phyloP scores from a whole-genome alignment of 176 grass and related monocot species.

The Saccharum officinarum region DNA sequence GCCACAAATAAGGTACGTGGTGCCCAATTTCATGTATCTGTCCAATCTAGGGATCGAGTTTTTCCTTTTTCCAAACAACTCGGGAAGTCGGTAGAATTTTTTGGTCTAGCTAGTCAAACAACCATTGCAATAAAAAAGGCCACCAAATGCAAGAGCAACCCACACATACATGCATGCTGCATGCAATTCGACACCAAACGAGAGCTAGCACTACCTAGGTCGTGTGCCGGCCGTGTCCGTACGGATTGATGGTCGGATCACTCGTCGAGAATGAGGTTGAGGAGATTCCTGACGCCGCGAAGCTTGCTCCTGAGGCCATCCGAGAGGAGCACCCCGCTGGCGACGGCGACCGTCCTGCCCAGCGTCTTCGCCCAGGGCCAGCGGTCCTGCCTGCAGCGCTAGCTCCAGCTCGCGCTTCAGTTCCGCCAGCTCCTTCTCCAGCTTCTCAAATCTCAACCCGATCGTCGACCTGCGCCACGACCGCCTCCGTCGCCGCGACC shows the following conservation, averaged over 20 bases:
- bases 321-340: background rate
- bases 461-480: background rate
- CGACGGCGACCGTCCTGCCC: background rate
- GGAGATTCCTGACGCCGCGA: background rate
- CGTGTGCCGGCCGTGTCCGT: background rate
- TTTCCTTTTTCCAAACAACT: too few species aligned
- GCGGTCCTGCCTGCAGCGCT: background rate
- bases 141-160: too few species aligned
- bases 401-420: background rate
- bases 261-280: background rate
- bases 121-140: too few species aligned
- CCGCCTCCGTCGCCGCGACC: background rate
- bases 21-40: too few species aligned
- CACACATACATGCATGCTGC: too few species aligned
- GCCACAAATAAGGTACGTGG: too few species aligned
- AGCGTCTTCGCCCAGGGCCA: background rate
- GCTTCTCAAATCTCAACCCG: background rate
- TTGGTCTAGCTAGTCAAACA: too few species aligned
- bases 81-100: too few species aligned
- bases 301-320: background rate
- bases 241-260: background rate
- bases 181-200: too few species aligned
- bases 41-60: too few species aligned
- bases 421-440: background rate
- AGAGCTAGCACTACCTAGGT: too few species aligned